Percentiles rank a stretch among this genome's conserved stretches.
These are phyloP conservation scores for Chaetothyriales sp. DNA, from an alignment of 2,329 filamentous ascomycete species.

Conservation along the genomic window DNA sequence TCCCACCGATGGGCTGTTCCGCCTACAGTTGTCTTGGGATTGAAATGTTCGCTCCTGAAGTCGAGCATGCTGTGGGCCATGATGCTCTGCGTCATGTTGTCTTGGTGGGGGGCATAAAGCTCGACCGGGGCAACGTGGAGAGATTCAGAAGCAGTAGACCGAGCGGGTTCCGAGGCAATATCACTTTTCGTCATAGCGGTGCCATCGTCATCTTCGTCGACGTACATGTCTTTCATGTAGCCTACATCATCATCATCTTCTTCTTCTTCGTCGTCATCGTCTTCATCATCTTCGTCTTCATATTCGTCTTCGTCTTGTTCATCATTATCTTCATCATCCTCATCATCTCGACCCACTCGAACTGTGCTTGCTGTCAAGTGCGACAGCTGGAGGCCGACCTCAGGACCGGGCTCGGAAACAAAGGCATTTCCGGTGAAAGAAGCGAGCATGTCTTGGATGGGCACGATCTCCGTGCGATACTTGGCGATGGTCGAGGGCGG, in stretches of 20 bases:
- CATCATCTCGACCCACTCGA: conserved; percentile 28
- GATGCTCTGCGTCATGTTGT: conserved; percentile 15
- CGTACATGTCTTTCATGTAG: conserved; percentile 19
- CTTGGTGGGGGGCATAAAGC: conserved; percentile 39
- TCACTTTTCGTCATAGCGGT: conserved; percentile 19
- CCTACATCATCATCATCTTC: conserved; percentile 22
- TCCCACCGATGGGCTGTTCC: conserved; percentile 68
- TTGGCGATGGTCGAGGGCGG: conserved; percentile 71
- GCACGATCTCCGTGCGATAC: conserved; percentile 75
- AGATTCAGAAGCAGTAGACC: conserved; percentile 24
- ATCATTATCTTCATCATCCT: conserved; percentile 25
- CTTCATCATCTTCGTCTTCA: conserved; percentile 23
- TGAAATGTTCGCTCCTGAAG: conserved; percentile 69
- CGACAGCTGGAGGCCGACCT: conserved; percentile 17
- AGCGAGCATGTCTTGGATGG: conserved; percentile 73
- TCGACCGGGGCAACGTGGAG: conserved; percentile 32
- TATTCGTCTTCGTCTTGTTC: conserved; percentile 25
- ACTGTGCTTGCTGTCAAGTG: not conserved
- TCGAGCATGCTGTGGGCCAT: conserved; percentile 36
- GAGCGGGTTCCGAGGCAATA: conserved; percentile 26
- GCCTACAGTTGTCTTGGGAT: conserved; percentile 44
- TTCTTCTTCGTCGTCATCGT: conserved; percentile 23
- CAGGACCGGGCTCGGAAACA: conserved; percentile 24
- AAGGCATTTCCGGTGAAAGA: conserved; percentile 85
- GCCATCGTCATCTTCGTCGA: conserved; percentile 28